Percentiles rank a stretch among this genome's conserved stretches.
phyloP scores from a whole-genome alignment of 2,329 filamentous ascomycete genomes.

The Arthrobotrys megalospora region DNA sequence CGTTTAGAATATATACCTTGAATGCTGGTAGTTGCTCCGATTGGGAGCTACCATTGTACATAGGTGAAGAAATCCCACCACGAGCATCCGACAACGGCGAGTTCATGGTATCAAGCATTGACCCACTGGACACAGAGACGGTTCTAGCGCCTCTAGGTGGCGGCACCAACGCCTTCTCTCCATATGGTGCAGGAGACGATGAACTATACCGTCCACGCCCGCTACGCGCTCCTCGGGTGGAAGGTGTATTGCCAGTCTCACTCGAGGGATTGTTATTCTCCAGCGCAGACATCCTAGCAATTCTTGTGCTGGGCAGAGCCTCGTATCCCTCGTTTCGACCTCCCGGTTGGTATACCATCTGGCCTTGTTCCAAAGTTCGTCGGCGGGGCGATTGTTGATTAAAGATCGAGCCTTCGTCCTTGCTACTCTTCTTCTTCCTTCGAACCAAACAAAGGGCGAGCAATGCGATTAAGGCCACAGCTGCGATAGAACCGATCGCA shows the following conservation, averaged over 20 bases:
- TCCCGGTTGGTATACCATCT: constrained; percentile 64
- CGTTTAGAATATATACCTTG: constrained; percentile 71
- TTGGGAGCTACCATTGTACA: constrained; percentile 86
- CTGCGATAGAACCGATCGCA: constrained; percentile 83
- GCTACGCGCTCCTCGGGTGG: constrained; percentile 70
- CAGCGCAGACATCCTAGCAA: constrained; percentile 94
- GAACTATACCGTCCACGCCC: constrained; percentile 41
- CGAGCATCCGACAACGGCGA: constrained; percentile 80
- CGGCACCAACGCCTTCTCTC: constrained; percentile 63
- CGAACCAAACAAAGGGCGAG: constrained; percentile 77
- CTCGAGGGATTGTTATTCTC: constrained; percentile 74
- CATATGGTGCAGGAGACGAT: constrained; percentile 53
- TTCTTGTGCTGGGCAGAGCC: constrained; percentile 86
- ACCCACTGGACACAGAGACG: constrained; percentile 90
- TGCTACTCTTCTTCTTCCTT: constrained; percentile 69
- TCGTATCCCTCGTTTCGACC: constrained; percentile 74
- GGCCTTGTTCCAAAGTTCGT: constrained; percentile 67
- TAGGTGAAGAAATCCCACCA: constrained; percentile 85
- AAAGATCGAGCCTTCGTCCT: constrained; percentile 77
- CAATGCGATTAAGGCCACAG: constrained; percentile 77
- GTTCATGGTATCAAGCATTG: constrained; percentile 79
- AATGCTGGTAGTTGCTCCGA: constrained; percentile 97
- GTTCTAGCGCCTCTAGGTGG: constrained; percentile 75
- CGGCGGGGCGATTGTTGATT: constrained; percentile 86
- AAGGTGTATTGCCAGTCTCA: constrained; percentile 53